phyloP scores from a whole-genome alignment of 495 filamentous ascomycete species.

The Lasiosphaeriaceae sp. region DNA sequence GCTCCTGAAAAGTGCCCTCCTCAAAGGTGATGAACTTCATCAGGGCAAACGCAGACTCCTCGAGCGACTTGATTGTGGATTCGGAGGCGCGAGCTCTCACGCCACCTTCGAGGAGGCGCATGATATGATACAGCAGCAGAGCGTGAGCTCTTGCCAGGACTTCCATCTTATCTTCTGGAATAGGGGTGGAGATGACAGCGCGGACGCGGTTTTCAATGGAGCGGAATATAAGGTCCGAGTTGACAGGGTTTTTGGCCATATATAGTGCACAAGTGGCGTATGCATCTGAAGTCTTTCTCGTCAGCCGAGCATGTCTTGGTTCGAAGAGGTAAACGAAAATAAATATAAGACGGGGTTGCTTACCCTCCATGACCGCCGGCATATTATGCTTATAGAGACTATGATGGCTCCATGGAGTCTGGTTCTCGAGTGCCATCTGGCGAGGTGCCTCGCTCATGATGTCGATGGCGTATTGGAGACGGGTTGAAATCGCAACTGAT shows the following conservation, averaged over 20 bases:
- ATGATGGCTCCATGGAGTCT: constrained; percentile 48
- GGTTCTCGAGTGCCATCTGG: constrained; percentile 45
- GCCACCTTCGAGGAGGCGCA: constrained; percentile 51
- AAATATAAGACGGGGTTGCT: not conserved
- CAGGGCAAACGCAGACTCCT: constrained; percentile 30
- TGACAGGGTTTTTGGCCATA: constrained; percentile 43
- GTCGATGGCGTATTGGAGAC: constrained; percentile 44
- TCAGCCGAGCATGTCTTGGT: not conserved
- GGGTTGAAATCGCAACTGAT: constrained; percentile 24
- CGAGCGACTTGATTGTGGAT: constrained; percentile 32
- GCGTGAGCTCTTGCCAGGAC: constrained; percentile 40
- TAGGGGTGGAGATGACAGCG: constrained; percentile 32
- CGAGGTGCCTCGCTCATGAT: constrained; percentile 36
- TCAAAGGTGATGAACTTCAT: constrained; percentile 13
- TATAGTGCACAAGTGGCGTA: constrained; percentile 47
- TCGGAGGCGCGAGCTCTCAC: constrained; percentile 38
- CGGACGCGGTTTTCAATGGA: constrained; percentile 36
- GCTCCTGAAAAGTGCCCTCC: constrained; percentile 4
- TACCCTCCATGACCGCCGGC: constrained; percentile 49
- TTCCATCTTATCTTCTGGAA: constrained; percentile 21
- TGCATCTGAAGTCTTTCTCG: constrained; percentile 34
- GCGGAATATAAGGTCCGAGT: constrained; percentile 40
- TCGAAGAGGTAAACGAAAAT: not conserved
- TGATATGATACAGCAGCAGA: constrained; percentile 50
- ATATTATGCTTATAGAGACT: constrained; percentile 43